Evolutionary conservation across 2,329 filamentous ascomycete genomes (phyloP).

Genomic region (Diplocarpon mali): DNA sequence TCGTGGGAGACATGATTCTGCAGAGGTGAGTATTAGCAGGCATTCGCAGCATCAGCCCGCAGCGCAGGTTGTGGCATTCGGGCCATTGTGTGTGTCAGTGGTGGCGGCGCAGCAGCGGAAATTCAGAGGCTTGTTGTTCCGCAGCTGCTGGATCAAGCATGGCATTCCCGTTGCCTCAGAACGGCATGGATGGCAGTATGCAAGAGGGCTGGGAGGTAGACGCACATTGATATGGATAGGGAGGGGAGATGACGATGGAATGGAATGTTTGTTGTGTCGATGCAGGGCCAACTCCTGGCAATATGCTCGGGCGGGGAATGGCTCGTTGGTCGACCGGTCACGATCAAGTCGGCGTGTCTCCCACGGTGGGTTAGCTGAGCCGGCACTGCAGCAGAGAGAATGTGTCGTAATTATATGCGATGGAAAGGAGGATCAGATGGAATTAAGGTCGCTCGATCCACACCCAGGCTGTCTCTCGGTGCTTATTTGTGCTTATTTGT

Average conservation of each 20-base stretch:
- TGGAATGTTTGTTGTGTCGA: slow-evolving; percentile 18
- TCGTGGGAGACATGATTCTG: slow-evolving; percentile 46
- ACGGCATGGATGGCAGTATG: neutral
- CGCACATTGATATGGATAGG: slow-evolving; percentile 21
- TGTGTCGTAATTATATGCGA: neutral
- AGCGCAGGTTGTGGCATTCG: slow-evolving; percentile 10
- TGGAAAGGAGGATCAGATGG: neutral
- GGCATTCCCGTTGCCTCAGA: neutral
- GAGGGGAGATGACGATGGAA: slow-evolving; percentile 7
- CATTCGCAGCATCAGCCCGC: slow-evolving; percentile 1
- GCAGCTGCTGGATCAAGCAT: neutral
- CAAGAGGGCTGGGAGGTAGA: slow-evolving; percentile 4
- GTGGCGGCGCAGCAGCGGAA: neutral
- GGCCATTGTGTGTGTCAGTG: neutral
- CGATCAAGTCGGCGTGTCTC: slow-evolving; percentile 20
- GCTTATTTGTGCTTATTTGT: too few relatives aligned
- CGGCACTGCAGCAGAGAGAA: slow-evolving; percentile 8
- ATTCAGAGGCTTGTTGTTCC: too few relatives aligned
- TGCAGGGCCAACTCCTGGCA: slow-evolving; percentile 17
- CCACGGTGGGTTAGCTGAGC: too few relatives aligned
- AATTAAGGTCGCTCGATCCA: neutral
- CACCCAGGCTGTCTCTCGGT: too few relatives aligned
- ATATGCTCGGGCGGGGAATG: slow-evolving; percentile 11
- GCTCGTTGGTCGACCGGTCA: slow-evolving; percentile 24
- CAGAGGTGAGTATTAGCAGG: slow-evolving; percentile 10